Percentiles rank a stretch among this genome's conserved stretches.
Evolutionary conservation across 2,329 filamentous ascomycete species (phyloP).

Genomic region (Penicillium hesseltinei): DNA sequence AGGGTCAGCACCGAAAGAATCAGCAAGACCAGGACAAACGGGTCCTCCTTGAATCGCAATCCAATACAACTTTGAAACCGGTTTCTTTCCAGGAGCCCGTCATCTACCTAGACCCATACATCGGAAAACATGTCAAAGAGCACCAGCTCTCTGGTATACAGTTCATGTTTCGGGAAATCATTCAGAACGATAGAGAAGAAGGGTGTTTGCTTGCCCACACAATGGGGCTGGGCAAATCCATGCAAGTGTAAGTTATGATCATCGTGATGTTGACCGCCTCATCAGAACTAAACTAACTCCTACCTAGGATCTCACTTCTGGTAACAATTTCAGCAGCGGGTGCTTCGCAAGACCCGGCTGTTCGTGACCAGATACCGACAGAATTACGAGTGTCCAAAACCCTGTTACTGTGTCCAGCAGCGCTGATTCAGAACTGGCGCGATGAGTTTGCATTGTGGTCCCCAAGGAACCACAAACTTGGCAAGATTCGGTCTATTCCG

Average conservation of each 20-base stretch:
- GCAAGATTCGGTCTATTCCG: conserved; percentile 28
- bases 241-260: conserved; percentile 65
- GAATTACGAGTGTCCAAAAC: conserved; percentile 62
- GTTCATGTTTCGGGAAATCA: conserved; percentile 85
- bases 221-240: conserved; percentile 90
- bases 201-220: conserved; percentile 83
- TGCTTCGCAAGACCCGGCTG: conserved; percentile 54
- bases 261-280: too few species aligned
- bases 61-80: too few species aligned
- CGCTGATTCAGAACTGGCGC: conserved; percentile 76
- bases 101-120: conserved; percentile 59
- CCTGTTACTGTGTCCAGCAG: conserved; percentile 72
- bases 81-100: conserved; percentile 29
- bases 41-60: too few species aligned
- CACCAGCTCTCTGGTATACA: conserved; percentile 80
- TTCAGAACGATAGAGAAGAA: conserved; percentile 61
- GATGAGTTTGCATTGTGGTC: conserved; percentile 74
- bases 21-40: too few species aligned
- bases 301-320: conserved; percentile 67
- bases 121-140: conserved; percentile 64
- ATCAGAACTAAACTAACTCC: not conserved
- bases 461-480: conserved; percentile 53
- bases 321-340: conserved; percentile 68
- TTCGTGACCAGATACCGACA: conserved; percentile 66
- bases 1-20: too few species aligned